Evolutionary conservation across 441 rosid species (phyloP), one percentile per base, ranked within the genome.

Genomic region (Hypseocharis bilobata): DNA sequence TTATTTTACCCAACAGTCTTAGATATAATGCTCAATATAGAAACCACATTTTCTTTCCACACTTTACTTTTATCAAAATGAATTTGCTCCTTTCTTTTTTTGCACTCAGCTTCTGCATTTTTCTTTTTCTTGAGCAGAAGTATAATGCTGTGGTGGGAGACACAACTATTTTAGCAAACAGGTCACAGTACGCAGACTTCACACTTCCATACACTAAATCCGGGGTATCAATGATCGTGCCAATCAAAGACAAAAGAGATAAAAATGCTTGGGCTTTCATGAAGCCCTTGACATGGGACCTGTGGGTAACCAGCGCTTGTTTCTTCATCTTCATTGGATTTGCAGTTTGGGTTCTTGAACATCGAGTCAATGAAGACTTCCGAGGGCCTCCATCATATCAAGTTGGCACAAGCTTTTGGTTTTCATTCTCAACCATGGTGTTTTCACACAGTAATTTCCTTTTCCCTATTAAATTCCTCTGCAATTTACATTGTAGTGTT

Each of bases 61-160:
- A n/a, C n/a, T n/a, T n/a, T n/a, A n/a, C n/a, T n/a, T n/a, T n/a
- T n/a, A n/a, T n/a, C n/a, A n/a, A n/a, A n/a, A n/a, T n/a, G n/a
- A n/a, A n/a, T n/a, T n/a, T n/a, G n/a, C n/a, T n/a, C n/a, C n/a
- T n/a, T n/a, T n/a, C n/a, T n/a, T n/a, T n/a, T n/a, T n/a, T n/a
- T n/a, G n/a, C n/a, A n/a, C n/a, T n/a, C n/a, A n/a, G n/a, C n/a
- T n/a, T n/a, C n/a, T n/a, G n/a, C 40, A 34, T 34, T 3, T 3
- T 3, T 34, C 4, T 34, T 3, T 3, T 4, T 34, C 40, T 34
- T 63, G 38, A n/a, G 11, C 71, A 88, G 88, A 68, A 8, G 0
- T 81, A 62, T 38, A 90, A 83, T 26, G 85, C 80, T 0, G 69
- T 69, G 6, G 92, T 84, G 25, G 96, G 94, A 11, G 96, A 89